Evolutionary conservation across 805 yeast genomes (phyloP).

Genomic region (Candida ponderosae): DNA sequence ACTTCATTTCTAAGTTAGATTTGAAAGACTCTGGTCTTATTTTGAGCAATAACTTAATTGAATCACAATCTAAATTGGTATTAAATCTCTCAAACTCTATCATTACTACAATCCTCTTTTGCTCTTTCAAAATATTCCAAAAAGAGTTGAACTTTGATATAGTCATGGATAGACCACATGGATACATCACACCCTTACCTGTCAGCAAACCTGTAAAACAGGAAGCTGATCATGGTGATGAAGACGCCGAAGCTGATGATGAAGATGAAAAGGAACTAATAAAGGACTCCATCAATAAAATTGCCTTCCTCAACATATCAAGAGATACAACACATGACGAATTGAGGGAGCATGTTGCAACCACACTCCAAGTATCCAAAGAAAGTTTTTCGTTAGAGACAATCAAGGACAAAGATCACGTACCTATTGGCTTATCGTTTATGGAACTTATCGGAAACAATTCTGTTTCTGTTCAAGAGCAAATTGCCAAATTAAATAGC

Average conservation of each 20-base stretch:
- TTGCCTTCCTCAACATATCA: slow-evolving; percentile 15
- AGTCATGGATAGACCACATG: slow-evolving; percentile 34
- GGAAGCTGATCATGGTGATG: slow-evolving; percentile 20
- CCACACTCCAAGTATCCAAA: slow-evolving; percentile 6
- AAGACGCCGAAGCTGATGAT: slow-evolving; percentile 25
- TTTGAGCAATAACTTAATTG: slow-evolving; percentile 23
- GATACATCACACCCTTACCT: slow-evolving; percentile 29
- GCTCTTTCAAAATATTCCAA: slow-evolving; percentile 32
- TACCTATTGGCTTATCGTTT: slow-evolving; percentile 5
- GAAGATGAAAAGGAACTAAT: slow-evolving; percentile 35
- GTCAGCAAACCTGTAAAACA: slow-evolving; percentile 3
- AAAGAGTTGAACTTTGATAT: slow-evolving; percentile 23
- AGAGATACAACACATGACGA: slow-evolving; percentile 55
- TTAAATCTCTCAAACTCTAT: slow-evolving; percentile 43
- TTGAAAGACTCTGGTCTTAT: slow-evolving; percentile 30
- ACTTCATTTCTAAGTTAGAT: slow-evolving; percentile 35
- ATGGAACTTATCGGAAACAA: slow-evolving; percentile 13
- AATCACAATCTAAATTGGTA: slow-evolving; percentile 29
- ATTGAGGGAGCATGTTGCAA: slow-evolving; percentile 18
- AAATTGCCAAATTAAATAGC: slow-evolving; percentile 25
- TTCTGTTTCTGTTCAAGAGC: slow-evolving; percentile 1
- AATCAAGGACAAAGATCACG: not conserved
- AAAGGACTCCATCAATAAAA: slow-evolving; percentile 21
- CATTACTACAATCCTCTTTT: slow-evolving; percentile 47
- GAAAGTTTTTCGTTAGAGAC: not conserved